Percentiles rank a stretch among this genome's conserved stretches.
These are phyloP conservation scores for Entrophospora sp. DNA, from an alignment of 192 early-diverging fungal species.

Conservation along the genomic window DNA sequence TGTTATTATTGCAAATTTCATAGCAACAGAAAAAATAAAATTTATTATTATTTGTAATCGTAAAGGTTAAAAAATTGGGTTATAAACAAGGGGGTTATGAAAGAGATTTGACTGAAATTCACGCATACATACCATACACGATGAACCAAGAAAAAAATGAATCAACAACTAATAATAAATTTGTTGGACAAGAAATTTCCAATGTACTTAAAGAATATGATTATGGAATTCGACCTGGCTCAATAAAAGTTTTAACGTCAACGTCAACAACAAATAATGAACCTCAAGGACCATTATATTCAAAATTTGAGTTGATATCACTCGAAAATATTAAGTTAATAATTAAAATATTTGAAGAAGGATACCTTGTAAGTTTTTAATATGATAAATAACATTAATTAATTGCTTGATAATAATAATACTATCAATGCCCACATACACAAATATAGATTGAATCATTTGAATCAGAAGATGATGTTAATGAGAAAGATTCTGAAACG, in stretches of 20 bases:
- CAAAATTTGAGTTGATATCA: background rate
- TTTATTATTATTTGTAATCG: too few species aligned
- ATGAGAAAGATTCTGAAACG: constrained; percentile 6
- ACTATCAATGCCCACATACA: too few species aligned
- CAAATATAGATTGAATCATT: background rate
- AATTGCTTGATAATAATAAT: too few species aligned
- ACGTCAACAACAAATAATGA: background rate
- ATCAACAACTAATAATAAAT: background rate
- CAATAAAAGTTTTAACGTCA: background rate
- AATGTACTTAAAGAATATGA: constrained; percentile 14
- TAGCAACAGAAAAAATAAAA: too few species aligned
- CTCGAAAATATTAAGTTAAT: constrained; percentile 12
- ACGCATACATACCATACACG: too few species aligned
- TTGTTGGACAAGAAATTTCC: background rate
- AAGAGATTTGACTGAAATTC: too few species aligned
- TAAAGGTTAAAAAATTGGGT: too few species aligned
- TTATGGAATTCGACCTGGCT: constrained; percentile 3
- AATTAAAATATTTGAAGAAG: background rate
- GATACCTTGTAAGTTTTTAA: background rate
- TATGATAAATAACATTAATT: background rate
- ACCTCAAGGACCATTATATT: background rate
- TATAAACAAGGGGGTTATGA: too few species aligned
- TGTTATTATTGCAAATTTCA: too few species aligned
- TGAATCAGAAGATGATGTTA: background rate
- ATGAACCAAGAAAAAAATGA: too few species aligned